Percentiles rank a stretch among this genome's conserved stretches.
Evolutionary conservation across 331 rosid species (phyloP).

Genomic region (Prunus yedoensis): DNA sequence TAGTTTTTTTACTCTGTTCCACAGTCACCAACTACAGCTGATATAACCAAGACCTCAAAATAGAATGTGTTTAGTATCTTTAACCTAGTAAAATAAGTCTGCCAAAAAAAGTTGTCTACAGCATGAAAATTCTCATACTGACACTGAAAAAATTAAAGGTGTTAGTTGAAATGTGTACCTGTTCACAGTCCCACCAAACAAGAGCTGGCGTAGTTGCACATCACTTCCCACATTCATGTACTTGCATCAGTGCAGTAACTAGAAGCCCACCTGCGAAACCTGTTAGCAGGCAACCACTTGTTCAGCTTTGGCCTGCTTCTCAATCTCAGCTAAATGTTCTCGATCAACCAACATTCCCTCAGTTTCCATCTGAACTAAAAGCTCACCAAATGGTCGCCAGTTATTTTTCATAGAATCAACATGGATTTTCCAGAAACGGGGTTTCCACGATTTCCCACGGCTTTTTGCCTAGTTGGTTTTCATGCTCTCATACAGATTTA

Average conservation of each 20-base stretch:
- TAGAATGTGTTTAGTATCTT: background rate
- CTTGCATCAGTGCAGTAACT: conserved; percentile 79
- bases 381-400: conserved; percentile 93
- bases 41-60: background rate
- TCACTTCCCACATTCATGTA: conserved; percentile 97
- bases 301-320: conserved; percentile 85
- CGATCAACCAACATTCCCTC: conserved; percentile 98
- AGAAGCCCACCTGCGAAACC: conserved; percentile 91
- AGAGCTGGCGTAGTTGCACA: conserved; percentile 78
- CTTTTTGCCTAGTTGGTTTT: conserved; percentile 50
- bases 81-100: background rate
- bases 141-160: background rate
- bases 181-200: conserved; percentile 81
- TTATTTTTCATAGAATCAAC: conserved; percentile 79
- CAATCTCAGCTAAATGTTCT: conserved; percentile 70
- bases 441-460: conserved; percentile 56
- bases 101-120: background rate
- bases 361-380: conserved; percentile 85
- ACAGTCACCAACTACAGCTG: too few relatives aligned
- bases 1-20: too few relatives aligned
- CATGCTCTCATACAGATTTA: conserved; percentile 80
- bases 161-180: conserved; percentile 42
- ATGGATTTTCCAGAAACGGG: conserved; percentile 47
- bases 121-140: background rate
- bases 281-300: conserved; percentile 73